Evolutionary conservation across 2,329 filamentous ascomycete species (phyloP).

Genomic region (Mycosphaerella sp.): DNA sequence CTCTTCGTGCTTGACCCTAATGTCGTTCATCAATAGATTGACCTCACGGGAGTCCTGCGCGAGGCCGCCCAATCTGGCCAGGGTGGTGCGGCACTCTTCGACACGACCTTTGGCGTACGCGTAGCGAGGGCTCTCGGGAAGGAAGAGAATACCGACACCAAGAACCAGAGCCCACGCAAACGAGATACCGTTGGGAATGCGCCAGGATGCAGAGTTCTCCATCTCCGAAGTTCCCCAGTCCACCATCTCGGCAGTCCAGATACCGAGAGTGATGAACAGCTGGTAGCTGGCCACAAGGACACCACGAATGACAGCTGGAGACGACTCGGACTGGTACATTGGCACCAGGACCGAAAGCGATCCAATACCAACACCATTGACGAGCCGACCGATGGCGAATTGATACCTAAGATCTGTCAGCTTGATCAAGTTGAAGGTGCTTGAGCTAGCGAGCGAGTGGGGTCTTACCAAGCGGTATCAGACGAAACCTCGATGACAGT

Average conservation of each 20-base stretch:
- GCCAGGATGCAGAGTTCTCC: slow-evolving; percentile 24
- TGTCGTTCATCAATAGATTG: slow-evolving; percentile 28
- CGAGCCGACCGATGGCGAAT: slow-evolving; percentile 43
- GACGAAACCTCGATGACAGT: slow-evolving; percentile 41
- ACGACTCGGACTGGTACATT: slow-evolving; percentile 61
- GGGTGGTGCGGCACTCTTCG: slow-evolving; percentile 29
- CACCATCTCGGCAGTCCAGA: slow-evolving; percentile 33
- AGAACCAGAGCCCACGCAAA: slow-evolving; percentile 32
- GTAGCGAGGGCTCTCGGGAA: slow-evolving; percentile 30
- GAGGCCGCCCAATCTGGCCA: slow-evolving; percentile 28
- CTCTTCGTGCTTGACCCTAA: slow-evolving; percentile 30
- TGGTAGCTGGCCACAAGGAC: slow-evolving; percentile 51
- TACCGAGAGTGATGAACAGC: slow-evolving; percentile 43
- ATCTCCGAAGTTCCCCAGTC: slow-evolving; percentile 27
- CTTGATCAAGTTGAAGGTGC: neutral
- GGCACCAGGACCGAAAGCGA: slow-evolving; percentile 53
- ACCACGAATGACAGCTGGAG: slow-evolving; percentile 57
- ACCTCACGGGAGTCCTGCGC: slow-evolving; percentile 24
- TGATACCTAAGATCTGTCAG: slow-evolving; percentile 23
- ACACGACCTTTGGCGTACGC: slow-evolving; percentile 29
- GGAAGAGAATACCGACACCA: slow-evolving; percentile 31
- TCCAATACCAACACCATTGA: slow-evolving; percentile 41
- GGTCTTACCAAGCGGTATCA: slow-evolving; percentile 31
- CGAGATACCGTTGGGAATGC: slow-evolving; percentile 31
- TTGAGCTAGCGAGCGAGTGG: neutral